phyloP scores from a whole-genome alignment of 495 filamentous ascomycete species.

The Umbilicaria muhlenbergii region DNA sequence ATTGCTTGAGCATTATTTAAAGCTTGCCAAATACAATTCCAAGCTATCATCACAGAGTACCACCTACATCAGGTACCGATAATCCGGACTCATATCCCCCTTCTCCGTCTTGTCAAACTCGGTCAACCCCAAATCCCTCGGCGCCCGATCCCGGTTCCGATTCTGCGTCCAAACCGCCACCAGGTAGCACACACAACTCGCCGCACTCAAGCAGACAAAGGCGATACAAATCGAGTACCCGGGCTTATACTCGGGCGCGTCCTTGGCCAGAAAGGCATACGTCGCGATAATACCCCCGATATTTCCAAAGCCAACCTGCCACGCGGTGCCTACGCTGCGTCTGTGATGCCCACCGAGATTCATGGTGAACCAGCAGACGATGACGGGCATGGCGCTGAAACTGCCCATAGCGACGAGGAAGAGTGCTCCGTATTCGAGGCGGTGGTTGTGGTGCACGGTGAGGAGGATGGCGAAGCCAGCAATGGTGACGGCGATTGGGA shows the following conservation, averaged over 20 bases:
- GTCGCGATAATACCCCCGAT: constrained; percentile 86
- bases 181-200: constrained; percentile 46
- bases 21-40: too few species aligned
- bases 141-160: constrained; percentile 37
- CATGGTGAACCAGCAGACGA: constrained; percentile 87
- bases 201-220: constrained; percentile 52
- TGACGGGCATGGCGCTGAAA: constrained; percentile 21
- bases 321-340: constrained; percentile 67
- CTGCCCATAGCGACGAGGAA: constrained; percentile 50
- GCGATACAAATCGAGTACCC: constrained; percentile 69
- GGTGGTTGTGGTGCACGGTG: constrained; percentile 37
- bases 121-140: constrained; percentile 38
- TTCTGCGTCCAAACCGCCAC: constrained; percentile 48
- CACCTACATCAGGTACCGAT: constrained; percentile 36
- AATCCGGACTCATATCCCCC: constrained; percentile 53
- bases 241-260: constrained; percentile 52
- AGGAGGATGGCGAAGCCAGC: constrained; percentile 60
- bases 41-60: neutral
- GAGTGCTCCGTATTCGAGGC: constrained; percentile 55
- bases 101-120: constrained; percentile 60
- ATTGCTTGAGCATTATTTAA: too few species aligned
- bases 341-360: constrained; percentile 81
- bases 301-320: constrained; percentile 90
- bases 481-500: constrained; percentile 47
- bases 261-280: constrained; percentile 58